Percentiles rank a stretch among this genome's conserved stretches.
Conservation (phyloP, 768 basidiomycete species). For the Austroboletus eburneus region DNA sequence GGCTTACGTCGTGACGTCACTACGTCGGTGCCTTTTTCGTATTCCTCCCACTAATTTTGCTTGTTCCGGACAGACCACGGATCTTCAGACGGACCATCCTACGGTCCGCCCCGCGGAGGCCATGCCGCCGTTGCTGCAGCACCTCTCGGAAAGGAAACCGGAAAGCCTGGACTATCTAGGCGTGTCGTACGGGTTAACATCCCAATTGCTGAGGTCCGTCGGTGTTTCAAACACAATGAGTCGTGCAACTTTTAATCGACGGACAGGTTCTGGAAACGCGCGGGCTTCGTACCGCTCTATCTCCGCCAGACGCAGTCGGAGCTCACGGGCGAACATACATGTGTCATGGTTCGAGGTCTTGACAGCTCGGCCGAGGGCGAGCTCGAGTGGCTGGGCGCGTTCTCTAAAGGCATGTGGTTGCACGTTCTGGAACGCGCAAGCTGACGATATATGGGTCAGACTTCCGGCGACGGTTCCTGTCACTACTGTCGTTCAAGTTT, state of each 20-base stretch:
- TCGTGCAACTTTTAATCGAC: not conserved
- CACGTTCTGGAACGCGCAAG: not conserved
- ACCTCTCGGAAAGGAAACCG: conserved; percentile 85
- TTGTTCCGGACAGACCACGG: conserved; percentile 34
- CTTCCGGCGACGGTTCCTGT: conserved; percentile 87
- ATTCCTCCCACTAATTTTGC: too few relatives aligned
- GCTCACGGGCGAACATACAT: conserved; percentile 94
- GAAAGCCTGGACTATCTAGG: conserved; percentile 92
- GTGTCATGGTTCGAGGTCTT: conserved; percentile 89
- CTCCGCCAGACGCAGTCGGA: conserved; percentile 92
- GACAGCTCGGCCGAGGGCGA: conserved; percentile 60
- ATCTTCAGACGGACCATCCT: conserved; percentile 75
- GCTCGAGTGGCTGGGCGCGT: conserved; percentile 83
- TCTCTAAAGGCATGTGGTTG: conserved; percentile 63
- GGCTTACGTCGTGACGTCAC: not conserved
- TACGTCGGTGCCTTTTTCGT: not conserved
- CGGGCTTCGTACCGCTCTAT: conserved; percentile 88
- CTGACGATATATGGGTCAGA: conserved; percentile 52
- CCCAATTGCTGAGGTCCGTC: conserved; percentile 67
- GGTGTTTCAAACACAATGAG: too few relatives aligned
- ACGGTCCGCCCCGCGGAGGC: conserved; percentile 63
- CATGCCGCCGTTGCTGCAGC: conserved; percentile 93
- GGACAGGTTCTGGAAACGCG: conserved; percentile 89
- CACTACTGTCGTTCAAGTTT: conserved; percentile 90
- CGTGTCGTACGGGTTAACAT: conserved; percentile 92